phyloP scores from a whole-genome alignment of 768 basidiomycete genomes.

The Collybia mongolica region DNA sequence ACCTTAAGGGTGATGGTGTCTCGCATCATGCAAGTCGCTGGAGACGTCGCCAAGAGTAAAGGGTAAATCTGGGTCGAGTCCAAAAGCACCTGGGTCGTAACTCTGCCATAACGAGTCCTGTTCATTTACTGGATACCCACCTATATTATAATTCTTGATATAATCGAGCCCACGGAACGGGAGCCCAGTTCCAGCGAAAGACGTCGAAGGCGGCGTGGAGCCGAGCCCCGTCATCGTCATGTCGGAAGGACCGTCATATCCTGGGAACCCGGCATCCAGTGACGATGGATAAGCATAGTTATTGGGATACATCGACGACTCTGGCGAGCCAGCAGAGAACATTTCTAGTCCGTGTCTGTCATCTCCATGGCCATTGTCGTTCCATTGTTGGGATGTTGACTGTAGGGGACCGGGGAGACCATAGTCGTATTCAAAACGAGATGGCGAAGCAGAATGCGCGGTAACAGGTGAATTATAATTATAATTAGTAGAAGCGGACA shows the following conservation, averaged over 20 bases:
- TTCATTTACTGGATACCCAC: slow-evolving; percentile 44
- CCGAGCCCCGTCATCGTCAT: slow-evolving; percentile 43
- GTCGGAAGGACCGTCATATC: slow-evolving; percentile 39
- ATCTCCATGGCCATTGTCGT: slow-evolving; percentile 24
- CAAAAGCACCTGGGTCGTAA: slow-evolving; percentile 75
- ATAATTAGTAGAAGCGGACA: slow-evolving; percentile 45
- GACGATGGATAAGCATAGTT: slow-evolving; percentile 41
- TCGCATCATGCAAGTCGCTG: slow-evolving; percentile 33
- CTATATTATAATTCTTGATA: slow-evolving; percentile 73
- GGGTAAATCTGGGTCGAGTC: slow-evolving; percentile 74
- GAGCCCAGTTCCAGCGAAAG: slow-evolving; percentile 70
- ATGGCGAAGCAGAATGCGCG: slow-evolving; percentile 44
- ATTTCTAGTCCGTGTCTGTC: slow-evolving; percentile 40
- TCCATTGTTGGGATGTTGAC: slow-evolving; percentile 43
- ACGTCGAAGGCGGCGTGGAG: slow-evolving; percentile 58
- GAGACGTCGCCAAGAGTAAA: slow-evolving; percentile 54
- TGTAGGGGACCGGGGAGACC: slow-evolving; percentile 37
- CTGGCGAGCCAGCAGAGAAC: slow-evolving; percentile 40
- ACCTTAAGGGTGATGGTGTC: slow-evolving; percentile 20
- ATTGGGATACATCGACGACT: slow-evolving; percentile 43
- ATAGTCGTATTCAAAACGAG: slow-evolving; percentile 57
- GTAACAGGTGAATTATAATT: slow-evolving; percentile 47
- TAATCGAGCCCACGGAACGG: slow-evolving; percentile 85
- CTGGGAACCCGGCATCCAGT: slow-evolving; percentile 38
- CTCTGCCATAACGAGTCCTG: slow-evolving; percentile 57